phyloP scores from a whole-genome alignment of 345 rosid genomes.

The Fremontodendron californicum region DNA sequence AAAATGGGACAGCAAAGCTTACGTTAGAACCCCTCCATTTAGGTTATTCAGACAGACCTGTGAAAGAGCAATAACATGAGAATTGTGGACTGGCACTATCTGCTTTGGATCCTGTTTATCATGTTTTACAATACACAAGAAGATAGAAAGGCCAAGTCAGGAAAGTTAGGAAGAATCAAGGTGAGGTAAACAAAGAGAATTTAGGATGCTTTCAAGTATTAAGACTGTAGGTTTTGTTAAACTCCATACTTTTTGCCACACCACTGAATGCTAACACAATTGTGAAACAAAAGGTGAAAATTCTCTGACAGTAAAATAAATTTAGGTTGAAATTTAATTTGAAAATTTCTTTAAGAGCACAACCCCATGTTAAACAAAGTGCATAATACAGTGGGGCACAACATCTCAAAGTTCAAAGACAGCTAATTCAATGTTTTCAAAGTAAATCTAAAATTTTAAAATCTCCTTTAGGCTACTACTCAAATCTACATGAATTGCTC shows the following conservation, averaged over 20 bases:
- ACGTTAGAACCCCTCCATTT: slow-evolving; percentile 69
- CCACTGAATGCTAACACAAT: neutral
- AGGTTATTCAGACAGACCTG: slow-evolving; percentile 81
- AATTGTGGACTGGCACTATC: slow-evolving; percentile 63
- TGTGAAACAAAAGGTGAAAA: neutral
- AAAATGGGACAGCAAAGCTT: slow-evolving; percentile 35
- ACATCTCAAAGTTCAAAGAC: neutral
- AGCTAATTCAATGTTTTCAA: slow-evolving; percentile 8
- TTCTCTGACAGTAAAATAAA: slow-evolving; percentile 12
- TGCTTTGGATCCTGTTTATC: slow-evolving; percentile 74
- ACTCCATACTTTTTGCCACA: neutral
- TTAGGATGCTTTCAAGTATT: slow-evolving; percentile 9
- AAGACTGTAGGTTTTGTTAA: slow-evolving; percentile 4
- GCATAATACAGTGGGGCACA: neutral
- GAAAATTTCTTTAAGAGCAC: neutral
- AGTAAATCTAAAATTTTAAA: neutral
- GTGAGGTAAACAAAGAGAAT: slow-evolving; percentile 8
- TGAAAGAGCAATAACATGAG: slow-evolving; percentile 70
- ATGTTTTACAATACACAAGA: slow-evolving; percentile 44
- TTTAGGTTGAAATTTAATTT: slow-evolving; percentile 6
- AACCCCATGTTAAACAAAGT: neutral
- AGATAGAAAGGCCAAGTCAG: neutral
- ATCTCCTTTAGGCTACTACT: neutral
- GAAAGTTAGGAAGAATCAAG: slow-evolving; percentile 3
- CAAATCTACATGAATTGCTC: neutral